Evolutionary conservation across 169 alveolate genomes (phyloP), one percentile per base, ranked within the genome.

Genomic region (Cystoisospora suis): DNA sequence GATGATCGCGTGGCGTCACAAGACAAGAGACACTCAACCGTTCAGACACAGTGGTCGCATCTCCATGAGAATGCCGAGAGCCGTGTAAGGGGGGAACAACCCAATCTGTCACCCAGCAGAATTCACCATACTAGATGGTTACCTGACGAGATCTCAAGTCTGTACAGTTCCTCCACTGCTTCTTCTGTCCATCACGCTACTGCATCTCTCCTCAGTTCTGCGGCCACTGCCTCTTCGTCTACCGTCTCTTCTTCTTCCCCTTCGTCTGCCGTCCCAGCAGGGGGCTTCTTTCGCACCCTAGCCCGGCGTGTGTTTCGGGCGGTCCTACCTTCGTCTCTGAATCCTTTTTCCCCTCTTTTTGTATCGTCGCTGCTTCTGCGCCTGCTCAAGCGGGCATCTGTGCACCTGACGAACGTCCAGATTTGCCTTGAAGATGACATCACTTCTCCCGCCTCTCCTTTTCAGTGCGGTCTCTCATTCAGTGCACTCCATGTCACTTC

Each of bases 391-490:
- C 77, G 77, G 5, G 77, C 34, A 36, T 65, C 77, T 23, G 40
- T 65, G 0, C 77, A 65, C 77, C 42, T 65, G 36, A 65, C 77
- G 5, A 65, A 65, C 77, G 42, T 65, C 42, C 77, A 65, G n/a
- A n/a, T 65, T 6, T 65, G 36, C 12, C 40, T 65, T 20, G 77
- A 65, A n/a, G 77, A 65, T 44, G n/a, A n/a, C 36, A 32, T 15
- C 44, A 9, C 77, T 15, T 7, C 77, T 1, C 42, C 77, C 12
- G 75, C 7, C 36, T 65, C 77, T 15, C 77, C 77, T 20, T 65
- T 65, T 17, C 77, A 65, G 77, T 65, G 77, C n/a, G 77, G 77
- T 2, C 77, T 65, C 77, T 65, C 77, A 7, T 17, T 65, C 38
- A 44, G 45, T 7, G 42, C n/a, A 20, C 42, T 65, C 2, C 77